Percentiles rank a stretch among this genome's conserved stretches.
Evolutionary conservation across 371 early-diverging fungal species (phyloP).

Genomic region (Mucor velutinosus): DNA sequence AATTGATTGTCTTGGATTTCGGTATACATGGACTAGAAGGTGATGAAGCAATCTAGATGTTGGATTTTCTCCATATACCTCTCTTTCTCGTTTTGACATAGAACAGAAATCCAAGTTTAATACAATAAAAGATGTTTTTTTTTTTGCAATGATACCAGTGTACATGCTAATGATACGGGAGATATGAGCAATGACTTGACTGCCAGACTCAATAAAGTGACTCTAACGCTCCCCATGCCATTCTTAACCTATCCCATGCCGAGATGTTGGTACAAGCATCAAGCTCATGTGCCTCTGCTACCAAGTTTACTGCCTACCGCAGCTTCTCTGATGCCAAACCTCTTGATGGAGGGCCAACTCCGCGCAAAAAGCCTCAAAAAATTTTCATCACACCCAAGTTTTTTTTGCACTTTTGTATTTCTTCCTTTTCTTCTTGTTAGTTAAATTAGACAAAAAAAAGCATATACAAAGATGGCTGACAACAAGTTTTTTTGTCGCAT

Average conservation of each 20-base stretch:
- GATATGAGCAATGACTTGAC: not conserved
- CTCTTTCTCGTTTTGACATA: not conserved
- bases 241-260: not conserved
- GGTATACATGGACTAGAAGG: constrained; percentile 54
- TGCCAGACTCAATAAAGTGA: too few relatives aligned
- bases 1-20: constrained; percentile 59
- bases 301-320: not conserved
- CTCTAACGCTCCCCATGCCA: not conserved
- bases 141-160: too few relatives aligned
- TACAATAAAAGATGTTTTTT: not conserved
- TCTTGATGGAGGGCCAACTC: not conserved
- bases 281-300: not conserved
- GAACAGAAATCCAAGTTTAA: not conserved
- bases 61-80: not conserved
- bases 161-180: too few relatives aligned
- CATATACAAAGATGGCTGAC: constrained; percentile 24
- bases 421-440: not conserved
- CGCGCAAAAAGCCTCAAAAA: constrained; percentile 9
- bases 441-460: not conserved
- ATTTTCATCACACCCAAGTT: not conserved
- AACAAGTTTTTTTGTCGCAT: constrained; percentile 76
- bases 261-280: not conserved
- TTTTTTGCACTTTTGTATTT: not conserved
- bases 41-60: constrained; percentile 13
- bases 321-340: not conserved